Conservation (phyloP, 495 filamentous ascomycete genomes). For the Annulohypoxylon nitens region DNA sequence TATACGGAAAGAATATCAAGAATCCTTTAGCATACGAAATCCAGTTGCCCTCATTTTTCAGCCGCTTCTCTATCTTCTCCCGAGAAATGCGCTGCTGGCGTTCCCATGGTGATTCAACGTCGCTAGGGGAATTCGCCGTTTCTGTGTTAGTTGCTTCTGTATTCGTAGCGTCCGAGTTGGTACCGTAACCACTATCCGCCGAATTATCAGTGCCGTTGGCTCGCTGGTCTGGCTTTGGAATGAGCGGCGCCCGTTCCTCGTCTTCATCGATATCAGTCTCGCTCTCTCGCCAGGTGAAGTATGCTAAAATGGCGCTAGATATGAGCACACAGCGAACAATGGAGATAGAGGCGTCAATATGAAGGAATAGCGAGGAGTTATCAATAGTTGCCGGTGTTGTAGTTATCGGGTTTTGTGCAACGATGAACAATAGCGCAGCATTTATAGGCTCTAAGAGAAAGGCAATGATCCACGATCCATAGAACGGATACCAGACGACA, state of each 20-base stretch:
- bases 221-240: conserved; percentile 54
- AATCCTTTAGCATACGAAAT: conserved; percentile 73
- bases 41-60: conserved; percentile 74
- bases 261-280: conserved; percentile 56
- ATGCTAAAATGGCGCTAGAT: conserved; percentile 47
- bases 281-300: conserved; percentile 53
- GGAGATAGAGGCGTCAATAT: conserved; percentile 53
- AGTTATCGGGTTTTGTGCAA: conserved; percentile 35
- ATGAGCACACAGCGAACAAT: conserved; percentile 53
- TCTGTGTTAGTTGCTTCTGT: conserved; percentile 50
- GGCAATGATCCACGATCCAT: conserved; percentile 67
- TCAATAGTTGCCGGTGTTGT: conserved; percentile 19
- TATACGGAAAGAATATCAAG: conserved; percentile 71
- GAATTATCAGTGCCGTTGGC: conserved; percentile 43
- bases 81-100: conserved; percentile 63
- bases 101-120: conserved; percentile 63
- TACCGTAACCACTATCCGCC: conserved; percentile 60
- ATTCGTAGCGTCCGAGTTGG: conserved; percentile 57
- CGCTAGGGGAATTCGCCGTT: conserved; percentile 53
- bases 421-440: conserved; percentile 52
- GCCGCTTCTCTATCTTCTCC: conserved; percentile 67
- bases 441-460: conserved; percentile 64
- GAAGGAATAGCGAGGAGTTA: conserved; percentile 40
- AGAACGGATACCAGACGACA: conserved; percentile 73
- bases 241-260: conserved; percentile 65